Evolutionary conservation across 768 basidiomycete genomes (phyloP), one percentile per base, ranked within the genome.

Genomic region (Termitomyces sp.): DNA sequence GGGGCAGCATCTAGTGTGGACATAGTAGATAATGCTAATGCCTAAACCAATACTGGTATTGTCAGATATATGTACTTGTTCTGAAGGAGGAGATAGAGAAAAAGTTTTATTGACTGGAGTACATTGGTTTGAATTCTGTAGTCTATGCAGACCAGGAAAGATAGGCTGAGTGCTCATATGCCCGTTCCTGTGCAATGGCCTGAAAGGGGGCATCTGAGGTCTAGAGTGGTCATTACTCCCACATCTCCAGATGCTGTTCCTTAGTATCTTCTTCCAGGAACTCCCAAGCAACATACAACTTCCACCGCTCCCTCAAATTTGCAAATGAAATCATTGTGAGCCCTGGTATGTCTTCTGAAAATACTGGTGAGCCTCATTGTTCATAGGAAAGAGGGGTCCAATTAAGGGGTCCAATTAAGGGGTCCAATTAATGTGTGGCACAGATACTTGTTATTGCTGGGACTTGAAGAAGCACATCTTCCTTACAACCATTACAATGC

Each of bases 381-480:
- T 37, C 46, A 47, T 17, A 23, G 6, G 1, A 6, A 19, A 42
- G 37, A 47, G 29, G 29, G 29, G 7, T n/a, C n/a, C n/a, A n/a
- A n/a, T n/a, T n/a, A n/a, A n/a, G n/a, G n/a, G n/a, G n/a, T n/a
- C n/a, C n/a, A n/a, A n/a, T n/a, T n/a, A n/a, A n/a, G n/a, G n/a
- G n/a, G n/a, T n/a, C 34, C 14, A 29, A 17, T 45, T 44, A 6
- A 5, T 34, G 1, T 55, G 23, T 19, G 38, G 2, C 59, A 57
- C 51, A 86, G 89, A 85, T 61, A 85, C 83, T 2, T 73, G 77
- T 16, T 77, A 76, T 65, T 84, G 83, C 64, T 85, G 84, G 84
- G 70, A 78, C 34, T 69, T 86, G 35, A 78, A 81, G 5, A 65
- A 70, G 37, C 77, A 82, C 62, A 90, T 92, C 59, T 90, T 88